A percentile compares a stretch with the other conserved stretches of the same genome.
These are phyloP conservation scores for Lichtheimia ornata DNA, from an alignment of 371 early-diverging fungal genomes.

Conservation along the genomic window DNA sequence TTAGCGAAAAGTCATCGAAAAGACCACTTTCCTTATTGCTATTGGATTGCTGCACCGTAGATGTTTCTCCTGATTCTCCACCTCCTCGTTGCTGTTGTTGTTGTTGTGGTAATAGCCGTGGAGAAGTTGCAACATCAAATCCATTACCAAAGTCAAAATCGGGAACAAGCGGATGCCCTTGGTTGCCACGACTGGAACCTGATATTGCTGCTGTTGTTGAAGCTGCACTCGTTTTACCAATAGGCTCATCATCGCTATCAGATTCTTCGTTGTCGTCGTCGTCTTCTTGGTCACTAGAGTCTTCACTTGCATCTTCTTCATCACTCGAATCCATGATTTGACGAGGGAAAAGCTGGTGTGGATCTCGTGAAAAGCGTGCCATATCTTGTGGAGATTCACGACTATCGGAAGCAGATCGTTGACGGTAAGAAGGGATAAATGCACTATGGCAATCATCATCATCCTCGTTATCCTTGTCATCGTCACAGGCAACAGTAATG, in stretches of 20 bases:
- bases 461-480: slow-evolving; percentile 1
- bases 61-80: slow-evolving; percentile 13
- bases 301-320: slow-evolving; percentile 40
- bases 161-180: slow-evolving; percentile 34
- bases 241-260: slow-evolving; percentile 47
- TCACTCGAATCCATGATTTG: slow-evolving; percentile 52
- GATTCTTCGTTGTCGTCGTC: slow-evolving; percentile 27
- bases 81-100: slow-evolving; percentile 21
- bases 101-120: slow-evolving; percentile 8
- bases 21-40: slow-evolving; percentile 10
- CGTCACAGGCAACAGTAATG: slow-evolving; percentile 33
- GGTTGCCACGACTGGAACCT: slow-evolving; percentile 7
- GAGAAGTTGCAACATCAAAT: slow-evolving; percentile 29
- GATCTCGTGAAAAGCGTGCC: not conserved
- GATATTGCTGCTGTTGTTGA: slow-evolving; percentile 3
- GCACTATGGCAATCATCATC: not conserved
- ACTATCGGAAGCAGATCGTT: slow-evolving; percentile 16
- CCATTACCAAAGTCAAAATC: slow-evolving; percentile 56
- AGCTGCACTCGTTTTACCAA: slow-evolving; percentile 22
- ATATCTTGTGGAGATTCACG: not conserved
- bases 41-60: not conserved
- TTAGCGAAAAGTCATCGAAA: slow-evolving; percentile 47
- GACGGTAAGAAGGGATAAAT: not conserved
- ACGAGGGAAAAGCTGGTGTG: slow-evolving; percentile 30
- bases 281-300: slow-evolving; percentile 22